Conservation (phyloP, 2,329 filamentous ascomycete genomes). For the Hortaea werneckii region DNA sequence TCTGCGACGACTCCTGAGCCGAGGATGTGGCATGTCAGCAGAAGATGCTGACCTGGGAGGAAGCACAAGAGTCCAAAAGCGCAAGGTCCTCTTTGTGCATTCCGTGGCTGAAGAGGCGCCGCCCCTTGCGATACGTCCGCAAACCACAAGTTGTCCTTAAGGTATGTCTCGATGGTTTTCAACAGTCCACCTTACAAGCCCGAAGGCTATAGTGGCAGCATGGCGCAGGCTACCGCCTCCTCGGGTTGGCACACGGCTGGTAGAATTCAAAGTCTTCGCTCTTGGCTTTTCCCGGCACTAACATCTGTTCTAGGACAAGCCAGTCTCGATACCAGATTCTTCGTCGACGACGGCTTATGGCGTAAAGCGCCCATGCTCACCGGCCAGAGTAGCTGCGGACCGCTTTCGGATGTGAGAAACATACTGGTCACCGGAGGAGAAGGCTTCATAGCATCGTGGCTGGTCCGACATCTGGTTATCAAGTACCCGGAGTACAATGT, state of each 20-base stretch:
- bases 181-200: too few species aligned
- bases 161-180: too few species aligned
- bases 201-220: too few species aligned
- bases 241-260: background rate
- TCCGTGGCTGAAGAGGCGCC: background rate
- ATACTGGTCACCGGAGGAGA: slow-evolving; percentile 78
- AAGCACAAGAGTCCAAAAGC: too few species aligned
- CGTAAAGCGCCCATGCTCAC: slow-evolving; percentile 59
- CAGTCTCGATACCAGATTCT: slow-evolving; percentile 32
- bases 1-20: background rate
- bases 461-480: slow-evolving; percentile 65
- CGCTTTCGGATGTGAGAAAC: slow-evolving; percentile 59
- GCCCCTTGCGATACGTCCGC: background rate
- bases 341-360: slow-evolving; percentile 54
- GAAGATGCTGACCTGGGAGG: background rate
- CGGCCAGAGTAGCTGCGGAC: slow-evolving; percentile 61
- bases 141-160: background rate
- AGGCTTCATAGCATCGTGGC: slow-evolving; percentile 80
- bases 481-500: slow-evolving; percentile 72
- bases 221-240: background rate
- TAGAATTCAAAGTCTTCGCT: background rate
- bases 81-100: background rate
- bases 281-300: too few species aligned
- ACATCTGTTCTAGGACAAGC: slow-evolving; percentile 16
- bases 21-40: background rate